These are phyloP conservation scores for Fusarium sp. DNA, from an alignment of 2,329 filamentous ascomycete species.

Conservation along the genomic window DNA sequence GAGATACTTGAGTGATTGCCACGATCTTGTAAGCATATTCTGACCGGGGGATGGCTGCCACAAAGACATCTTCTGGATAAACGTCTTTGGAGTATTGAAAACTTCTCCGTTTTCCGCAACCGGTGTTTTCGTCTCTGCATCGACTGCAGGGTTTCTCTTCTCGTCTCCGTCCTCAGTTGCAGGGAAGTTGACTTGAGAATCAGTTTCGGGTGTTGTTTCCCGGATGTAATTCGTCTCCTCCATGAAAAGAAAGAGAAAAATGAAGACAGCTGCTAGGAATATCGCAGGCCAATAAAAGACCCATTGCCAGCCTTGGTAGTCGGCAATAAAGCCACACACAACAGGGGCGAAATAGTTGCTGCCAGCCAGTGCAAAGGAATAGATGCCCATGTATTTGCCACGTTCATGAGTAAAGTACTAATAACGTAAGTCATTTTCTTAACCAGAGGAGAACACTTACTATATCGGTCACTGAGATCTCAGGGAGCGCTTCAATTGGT, in stretches of 20 bases:
- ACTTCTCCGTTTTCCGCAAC: slow-evolving; percentile 23
- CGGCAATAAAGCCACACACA: slow-evolving; percentile 60
- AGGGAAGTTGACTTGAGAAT: not conserved
- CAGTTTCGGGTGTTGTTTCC: not conserved
- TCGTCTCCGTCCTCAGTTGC: not conserved
- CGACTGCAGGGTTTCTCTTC: not conserved
- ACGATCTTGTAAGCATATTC: slow-evolving; percentile 53
- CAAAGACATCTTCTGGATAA: slow-evolving; percentile 58
- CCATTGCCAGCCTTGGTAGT: slow-evolving; percentile 57
- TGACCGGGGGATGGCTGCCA: slow-evolving; percentile 53
- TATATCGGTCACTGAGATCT: slow-evolving; percentile 60
- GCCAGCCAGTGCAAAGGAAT: slow-evolving; percentile 56
- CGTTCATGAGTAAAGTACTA: slow-evolving; percentile 58
- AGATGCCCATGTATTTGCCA: slow-evolving; percentile 59
- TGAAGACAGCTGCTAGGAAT: not conserved
- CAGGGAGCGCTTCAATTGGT: slow-evolving; percentile 61
- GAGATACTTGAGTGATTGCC: slow-evolving; percentile 55
- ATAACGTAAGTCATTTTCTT: rapidly evolving
- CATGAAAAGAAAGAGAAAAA: slow-evolving; percentile 7
- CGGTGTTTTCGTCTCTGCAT: not conserved
- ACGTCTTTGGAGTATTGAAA: slow-evolving; percentile 52
- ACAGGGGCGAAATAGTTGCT: slow-evolving; percentile 60
- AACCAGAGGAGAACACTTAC: slow-evolving; percentile 21
- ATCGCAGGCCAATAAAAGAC: slow-evolving; percentile 54
- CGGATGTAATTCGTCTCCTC: slow-evolving; percentile 47